Evolutionary conservation across 140 eudicot species (phyloP).

Genomic region (Senecio squalidus): DNA sequence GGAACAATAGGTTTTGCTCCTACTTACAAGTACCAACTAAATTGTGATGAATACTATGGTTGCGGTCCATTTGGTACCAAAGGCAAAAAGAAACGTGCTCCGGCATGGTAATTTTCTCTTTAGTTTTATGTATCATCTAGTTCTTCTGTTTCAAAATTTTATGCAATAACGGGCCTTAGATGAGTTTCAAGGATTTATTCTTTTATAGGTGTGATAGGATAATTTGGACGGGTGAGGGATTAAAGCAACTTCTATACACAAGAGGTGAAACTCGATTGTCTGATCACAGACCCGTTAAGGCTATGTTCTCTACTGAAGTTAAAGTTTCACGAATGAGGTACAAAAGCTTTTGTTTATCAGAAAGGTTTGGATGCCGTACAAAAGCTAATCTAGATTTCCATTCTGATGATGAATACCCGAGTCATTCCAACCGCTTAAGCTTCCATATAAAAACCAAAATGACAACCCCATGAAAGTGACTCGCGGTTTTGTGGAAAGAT

Average conservation of each 20-base stretch:
- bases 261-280: conserved; percentile 53
- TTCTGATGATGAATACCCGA: conserved; percentile 19
- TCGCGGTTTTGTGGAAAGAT: neutral
- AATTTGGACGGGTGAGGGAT: conserved; percentile 63
- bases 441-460: conserved; percentile 16
- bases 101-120: conserved; percentile 52
- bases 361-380: conserved; percentile 38
- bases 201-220: conserved; percentile 63
- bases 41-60: conserved; percentile 56
- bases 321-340: conserved; percentile 36
- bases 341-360: conserved; percentile 43
- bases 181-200: neutral
- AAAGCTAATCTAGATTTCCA: conserved; percentile 27
- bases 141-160: neutral
- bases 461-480: conserved; percentile 23
- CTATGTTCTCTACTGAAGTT: conserved; percentile 46
- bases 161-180: neutral
- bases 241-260: conserved; percentile 45
- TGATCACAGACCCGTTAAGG: conserved; percentile 66
- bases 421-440: conserved; percentile 26
- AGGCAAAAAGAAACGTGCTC: conserved; percentile 66
- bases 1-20: conserved; percentile 59
- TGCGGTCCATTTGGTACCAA: conserved; percentile 23
- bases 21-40: conserved; percentile 52
- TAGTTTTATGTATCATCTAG: neutral